Evolutionary conservation across 2,329 filamentous ascomycete genomes (phyloP).

Genomic region (Aquanectria penicillioides): DNA sequence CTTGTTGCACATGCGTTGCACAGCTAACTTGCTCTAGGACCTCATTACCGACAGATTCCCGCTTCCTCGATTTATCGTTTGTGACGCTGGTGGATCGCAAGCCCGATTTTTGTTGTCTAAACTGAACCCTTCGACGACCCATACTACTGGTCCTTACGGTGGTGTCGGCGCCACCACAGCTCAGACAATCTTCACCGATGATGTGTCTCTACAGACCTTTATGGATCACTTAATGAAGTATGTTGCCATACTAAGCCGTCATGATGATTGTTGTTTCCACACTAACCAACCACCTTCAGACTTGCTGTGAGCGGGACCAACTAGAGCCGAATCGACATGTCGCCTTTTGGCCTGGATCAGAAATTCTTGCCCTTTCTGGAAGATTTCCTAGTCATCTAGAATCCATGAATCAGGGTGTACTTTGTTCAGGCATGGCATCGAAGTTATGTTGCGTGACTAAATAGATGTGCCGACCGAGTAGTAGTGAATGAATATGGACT

Average conservation of each 20-base stretch:
- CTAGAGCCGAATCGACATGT: constrained; percentile 44
- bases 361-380: neutral
- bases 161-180: constrained; percentile 86
- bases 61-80: constrained; percentile 98
- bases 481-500: too few species aligned
- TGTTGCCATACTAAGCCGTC: constrained; percentile 44
- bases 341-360: neutral
- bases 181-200: constrained; percentile 98
- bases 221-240: constrained; percentile 99
- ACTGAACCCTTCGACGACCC: constrained; percentile 96
- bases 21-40: constrained; percentile 67
- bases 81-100: constrained; percentile 97
- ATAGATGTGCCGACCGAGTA: too few species aligned
- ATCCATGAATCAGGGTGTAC: too few species aligned
- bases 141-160: constrained; percentile 92
- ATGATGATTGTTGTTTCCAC: constrained; percentile 3
- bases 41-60: constrained; percentile 97
- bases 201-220: constrained; percentile 97
- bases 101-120: constrained; percentile 97
- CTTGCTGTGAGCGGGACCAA: constrained; percentile 73
- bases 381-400: too few species aligned
- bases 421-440: too few species aligned
- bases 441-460: too few species aligned
- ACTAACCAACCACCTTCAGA: constrained; percentile 45
- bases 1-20: neutral